Evolutionary conservation across 257 asterid species (phyloP).

Genomic region (Marsdenia floribunda): DNA sequence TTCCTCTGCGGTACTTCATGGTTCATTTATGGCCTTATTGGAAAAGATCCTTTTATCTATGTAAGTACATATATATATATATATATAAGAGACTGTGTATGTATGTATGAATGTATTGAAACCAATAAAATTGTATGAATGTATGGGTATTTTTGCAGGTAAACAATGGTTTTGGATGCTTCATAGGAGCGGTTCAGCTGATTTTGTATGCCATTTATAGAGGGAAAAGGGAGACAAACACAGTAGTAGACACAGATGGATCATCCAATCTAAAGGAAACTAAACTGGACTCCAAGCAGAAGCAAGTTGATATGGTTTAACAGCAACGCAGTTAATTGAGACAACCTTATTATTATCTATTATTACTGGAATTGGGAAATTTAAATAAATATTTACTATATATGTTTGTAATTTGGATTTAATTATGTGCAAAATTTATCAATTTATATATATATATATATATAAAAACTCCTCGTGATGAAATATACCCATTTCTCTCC

Average conservation of each 20-base stretch:
- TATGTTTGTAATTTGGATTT: too few species aligned
- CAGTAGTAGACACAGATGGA: neutral
- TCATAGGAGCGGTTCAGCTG: slow-evolving; percentile 62
- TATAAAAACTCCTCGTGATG: too few species aligned
- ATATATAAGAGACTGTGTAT: too few species aligned
- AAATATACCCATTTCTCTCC: too few species aligned
- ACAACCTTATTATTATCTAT: too few species aligned
- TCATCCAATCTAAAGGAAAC: neutral
- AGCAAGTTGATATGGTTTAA: neutral
- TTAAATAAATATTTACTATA: too few species aligned
- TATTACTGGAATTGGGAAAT: too few species aligned
- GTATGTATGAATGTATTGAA: too few species aligned
- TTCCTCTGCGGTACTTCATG: slow-evolving; percentile 73
- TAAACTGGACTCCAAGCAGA: neutral
- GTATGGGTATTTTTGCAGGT: slow-evolving; percentile 35
- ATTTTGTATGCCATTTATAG: slow-evolving; percentile 52
- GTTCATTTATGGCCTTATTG: slow-evolving; percentile 67
- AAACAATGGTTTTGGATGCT: slow-evolving; percentile 71
- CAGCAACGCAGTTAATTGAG: too few species aligned
- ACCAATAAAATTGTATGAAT: too few species aligned
- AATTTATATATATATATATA: too few species aligned
- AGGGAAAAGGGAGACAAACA: slow-evolving; percentile 29
- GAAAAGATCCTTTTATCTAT: slow-evolving; percentile 55
- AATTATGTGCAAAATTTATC: too few species aligned
- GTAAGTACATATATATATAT: slow-evolving; percentile 32